Conservation (phyloP, 228 moss, liverwort and hornwort species). For the Sphagnum fallax region DNA sequence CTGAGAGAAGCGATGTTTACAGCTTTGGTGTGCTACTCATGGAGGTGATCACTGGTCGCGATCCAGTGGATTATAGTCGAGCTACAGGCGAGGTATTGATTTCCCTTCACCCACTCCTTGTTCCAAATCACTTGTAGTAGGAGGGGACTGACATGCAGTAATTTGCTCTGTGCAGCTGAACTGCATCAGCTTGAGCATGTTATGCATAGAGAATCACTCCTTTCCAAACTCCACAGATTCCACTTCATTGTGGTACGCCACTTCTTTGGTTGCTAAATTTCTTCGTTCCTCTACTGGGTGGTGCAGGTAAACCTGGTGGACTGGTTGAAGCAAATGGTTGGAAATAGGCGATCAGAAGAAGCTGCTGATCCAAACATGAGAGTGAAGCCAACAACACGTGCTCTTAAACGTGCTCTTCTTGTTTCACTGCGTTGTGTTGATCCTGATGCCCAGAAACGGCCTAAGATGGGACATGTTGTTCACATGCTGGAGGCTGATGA, state of each 20-base stretch:
- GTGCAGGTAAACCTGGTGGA: conserved; percentile 47
- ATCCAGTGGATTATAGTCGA: conserved; percentile 91
- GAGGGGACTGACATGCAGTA: too few relatives aligned
- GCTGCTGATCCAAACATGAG: conserved; percentile 46
- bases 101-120: background rate
- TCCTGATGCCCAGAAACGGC: conserved; percentile 45
- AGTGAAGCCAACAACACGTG: conserved; percentile 38
- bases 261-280: too few relatives aligned
- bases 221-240: too few relatives aligned
- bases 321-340: conserved; percentile 60
- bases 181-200: too few relatives aligned
- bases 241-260: too few relatives aligned
- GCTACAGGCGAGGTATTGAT: conserved; percentile 79
- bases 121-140: too few relatives aligned
- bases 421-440: conserved; percentile 54
- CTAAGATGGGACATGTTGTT: conserved; percentile 59
- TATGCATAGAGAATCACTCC: too few relatives aligned
- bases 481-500: conserved; percentile 66
- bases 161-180: too few relatives aligned
- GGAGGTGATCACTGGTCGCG: conserved; percentile 93
- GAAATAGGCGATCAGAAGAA: conserved; percentile 49
- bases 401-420: conserved; percentile 40
- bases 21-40: conserved; percentile 92
- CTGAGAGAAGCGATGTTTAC: conserved; percentile 90
- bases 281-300: background rate